Evolutionary conservation across 768 basidiomycete species (phyloP), one percentile per base, ranked within the genome.

Genomic region (Boletus rex-veris): DNA sequence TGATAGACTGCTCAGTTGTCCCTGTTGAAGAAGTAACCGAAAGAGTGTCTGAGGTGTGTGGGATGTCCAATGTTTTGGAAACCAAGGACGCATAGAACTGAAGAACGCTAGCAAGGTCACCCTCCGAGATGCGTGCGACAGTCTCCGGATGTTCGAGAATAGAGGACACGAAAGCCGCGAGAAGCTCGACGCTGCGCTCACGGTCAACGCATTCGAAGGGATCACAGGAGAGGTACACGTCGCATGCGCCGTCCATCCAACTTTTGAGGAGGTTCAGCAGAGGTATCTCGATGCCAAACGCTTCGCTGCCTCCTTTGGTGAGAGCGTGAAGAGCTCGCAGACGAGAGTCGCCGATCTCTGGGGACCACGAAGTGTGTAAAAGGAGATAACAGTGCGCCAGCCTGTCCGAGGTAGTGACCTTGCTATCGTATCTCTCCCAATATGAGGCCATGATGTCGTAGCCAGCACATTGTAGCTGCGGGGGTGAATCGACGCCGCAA

Each of bases 391-490:
- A 82, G 54, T 83, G 85, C 0, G 82, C 74, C 10, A 87, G 68
- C 26, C 83, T 75, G 53, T 90, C 88, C 1, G 81, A 74, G 3
- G 81, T 84, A 2, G 72, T 70, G 19, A 82, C 70, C 19, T 64
- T 61, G 19, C 73, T 62, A 48, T 83, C 81, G 19, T 69, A 73
- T 63, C 84, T 83, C 62, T 86, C 81, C 73, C 81, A 83, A 64
- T 85, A 91, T 3, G 85, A 78, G 14, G 84, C 75, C 48, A 90
- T 74, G 55, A 90, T 81, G 53, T 91, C 89, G 59, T 77, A 88
- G 1, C 89, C 90, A 0, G 83, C 78, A 8, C 79, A 79, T 62
- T 88, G 87, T 5, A 90, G 57, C 0, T 81, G 71, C 0, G 75
- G 56, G 2, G 87, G 86, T 0, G 79, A 75, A 16, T 80, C 75